Evolutionary conservation across 148 eudicot species (phyloP).

Genomic region (Agrostemma githago): DNA sequence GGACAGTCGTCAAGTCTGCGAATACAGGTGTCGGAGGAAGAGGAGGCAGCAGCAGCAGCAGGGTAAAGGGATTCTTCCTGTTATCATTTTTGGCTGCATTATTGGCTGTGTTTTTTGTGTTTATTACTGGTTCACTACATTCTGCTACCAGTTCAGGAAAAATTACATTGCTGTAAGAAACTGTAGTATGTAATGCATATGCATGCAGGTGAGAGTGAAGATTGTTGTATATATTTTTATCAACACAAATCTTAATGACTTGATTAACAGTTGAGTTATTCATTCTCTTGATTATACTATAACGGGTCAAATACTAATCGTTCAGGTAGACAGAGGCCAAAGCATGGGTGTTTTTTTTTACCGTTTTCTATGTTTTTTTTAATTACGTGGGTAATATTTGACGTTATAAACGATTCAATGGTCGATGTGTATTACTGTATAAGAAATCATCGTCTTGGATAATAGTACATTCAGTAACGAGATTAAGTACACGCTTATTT

Average conservation of each 20-base stretch:
- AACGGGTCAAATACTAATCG: too few species aligned
- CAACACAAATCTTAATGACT: neutral
- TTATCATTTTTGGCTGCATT: slow-evolving; percentile 52
- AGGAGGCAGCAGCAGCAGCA: slow-evolving; percentile 16
- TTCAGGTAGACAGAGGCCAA: too few species aligned
- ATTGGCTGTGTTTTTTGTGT: slow-evolving; percentile 57
- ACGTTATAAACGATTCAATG: too few species aligned
- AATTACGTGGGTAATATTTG: too few species aligned
- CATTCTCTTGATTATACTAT: neutral
- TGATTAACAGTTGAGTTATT: neutral
- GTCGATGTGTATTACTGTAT: too few species aligned
- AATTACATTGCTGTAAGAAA: slow-evolving; percentile 31
- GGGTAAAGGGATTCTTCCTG: slow-evolving; percentile 36
- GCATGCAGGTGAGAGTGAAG: slow-evolving; percentile 1
- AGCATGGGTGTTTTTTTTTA: too few species aligned
- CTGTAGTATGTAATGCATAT: neutral
- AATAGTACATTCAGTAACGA: too few species aligned
- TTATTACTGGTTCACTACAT: slow-evolving; percentile 35
- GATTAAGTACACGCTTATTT: too few species aligned
- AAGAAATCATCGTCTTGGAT: too few species aligned
- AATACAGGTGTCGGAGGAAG: slow-evolving; percentile 27
- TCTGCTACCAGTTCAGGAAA: slow-evolving; percentile 15
- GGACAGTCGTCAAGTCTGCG: slow-evolving; percentile 19
- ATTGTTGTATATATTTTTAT: slow-evolving; percentile 11
- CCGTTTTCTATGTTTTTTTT: too few species aligned